These are phyloP conservation scores for Tetrastigma voinierianum DNA, from an alignment of 164 flowering plant species.

Conservation along the genomic window DNA sequence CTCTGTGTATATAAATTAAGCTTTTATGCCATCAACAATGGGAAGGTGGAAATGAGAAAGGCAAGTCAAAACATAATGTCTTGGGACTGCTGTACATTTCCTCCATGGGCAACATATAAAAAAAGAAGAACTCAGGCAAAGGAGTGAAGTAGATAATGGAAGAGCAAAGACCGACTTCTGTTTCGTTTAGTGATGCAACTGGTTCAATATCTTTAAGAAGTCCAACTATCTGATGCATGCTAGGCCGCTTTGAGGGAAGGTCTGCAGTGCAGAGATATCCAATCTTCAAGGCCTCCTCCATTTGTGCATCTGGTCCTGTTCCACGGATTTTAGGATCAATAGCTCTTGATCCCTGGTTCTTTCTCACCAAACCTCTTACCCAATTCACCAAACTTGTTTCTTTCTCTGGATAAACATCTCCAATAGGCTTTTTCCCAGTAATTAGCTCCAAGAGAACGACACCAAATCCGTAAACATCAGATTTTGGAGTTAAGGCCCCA, in stretches of 20 bases:
- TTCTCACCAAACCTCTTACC: slow-evolving; percentile 64
- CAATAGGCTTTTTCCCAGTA: slow-evolving; percentile 69
- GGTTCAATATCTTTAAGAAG: slow-evolving; percentile 85
- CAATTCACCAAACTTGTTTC: slow-evolving; percentile 63
- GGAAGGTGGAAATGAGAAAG: not conserved
- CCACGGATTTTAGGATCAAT: slow-evolving; percentile 71
- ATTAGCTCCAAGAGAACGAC: slow-evolving; percentile 78
- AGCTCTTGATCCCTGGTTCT: slow-evolving; percentile 43
- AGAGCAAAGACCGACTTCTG: not conserved
- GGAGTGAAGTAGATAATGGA: not conserved
- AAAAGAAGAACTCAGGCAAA: slow-evolving; percentile 4
- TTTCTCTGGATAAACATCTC: slow-evolving; percentile 58
- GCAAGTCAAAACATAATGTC: slow-evolving; percentile 7
- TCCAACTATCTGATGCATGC: slow-evolving; percentile 93
- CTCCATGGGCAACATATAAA: slow-evolving; percentile 12
- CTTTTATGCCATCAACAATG: slow-evolving; percentile 11
- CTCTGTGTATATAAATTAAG: slow-evolving; percentile 5
- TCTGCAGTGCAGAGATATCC: slow-evolving; percentile 92
- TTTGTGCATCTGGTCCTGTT: slow-evolving; percentile 48
- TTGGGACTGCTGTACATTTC: slow-evolving; percentile 18
- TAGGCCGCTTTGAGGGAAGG: slow-evolving; percentile 74
- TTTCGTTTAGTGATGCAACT: slow-evolving; percentile 17
- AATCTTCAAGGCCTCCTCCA: slow-evolving; percentile 79
- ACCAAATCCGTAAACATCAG: slow-evolving; percentile 83
- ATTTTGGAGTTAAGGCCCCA: slow-evolving; percentile 56